A percentile compares a stretch with the other conserved stretches of the same genome.
Conservation (phyloP, 2,329 filamentous ascomycete species). For the Aspergillus pseudotamarii region DNA sequence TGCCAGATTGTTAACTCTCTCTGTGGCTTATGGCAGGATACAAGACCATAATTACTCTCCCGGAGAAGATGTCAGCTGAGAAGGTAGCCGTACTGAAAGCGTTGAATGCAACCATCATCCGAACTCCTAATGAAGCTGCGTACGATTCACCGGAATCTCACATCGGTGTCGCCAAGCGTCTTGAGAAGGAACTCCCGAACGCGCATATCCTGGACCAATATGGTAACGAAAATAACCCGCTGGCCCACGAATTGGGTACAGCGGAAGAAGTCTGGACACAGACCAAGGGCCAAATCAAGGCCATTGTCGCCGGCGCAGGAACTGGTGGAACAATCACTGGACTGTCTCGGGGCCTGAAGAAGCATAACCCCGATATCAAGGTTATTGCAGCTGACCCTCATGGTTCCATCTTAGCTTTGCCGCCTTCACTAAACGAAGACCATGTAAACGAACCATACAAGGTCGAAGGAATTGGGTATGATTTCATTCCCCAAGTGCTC, state of each 20-base stretch:
- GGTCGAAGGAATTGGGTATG: constrained; percentile 97
- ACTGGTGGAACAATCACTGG: constrained; percentile 96
- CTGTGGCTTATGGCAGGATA: constrained; percentile 58
- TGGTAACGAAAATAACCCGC: constrained; percentile 84
- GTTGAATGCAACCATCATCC: constrained; percentile 94
- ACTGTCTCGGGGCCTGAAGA: constrained; percentile 79
- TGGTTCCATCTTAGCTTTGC: constrained; percentile 86
- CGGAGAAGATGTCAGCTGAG: constrained; percentile 99
- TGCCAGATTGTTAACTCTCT: background rate
- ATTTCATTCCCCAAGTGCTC: constrained; percentile 94
- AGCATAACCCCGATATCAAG: constrained; percentile 83
- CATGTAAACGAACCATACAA: constrained; percentile 86
- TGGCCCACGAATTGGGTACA: constrained; percentile 90
- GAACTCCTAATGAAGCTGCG: constrained; percentile 92
- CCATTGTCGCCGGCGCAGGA: constrained; percentile 86
- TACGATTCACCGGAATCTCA: constrained; percentile 95
- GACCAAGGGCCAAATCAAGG: constrained; percentile 78
- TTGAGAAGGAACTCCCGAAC: constrained; percentile 95
- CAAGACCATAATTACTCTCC: constrained; percentile 96
- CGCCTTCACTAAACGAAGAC: constrained; percentile 76
- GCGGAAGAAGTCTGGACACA: constrained; percentile 96
- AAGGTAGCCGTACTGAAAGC: constrained; percentile 95
- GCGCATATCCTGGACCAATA: constrained; percentile 98
- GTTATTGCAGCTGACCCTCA: constrained; percentile 90
- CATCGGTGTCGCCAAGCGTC: constrained; percentile 86